These are phyloP conservation scores for Cadophora malorum DNA, from an alignment of 2,329 filamentous ascomycete species.

Conservation along the genomic window DNA sequence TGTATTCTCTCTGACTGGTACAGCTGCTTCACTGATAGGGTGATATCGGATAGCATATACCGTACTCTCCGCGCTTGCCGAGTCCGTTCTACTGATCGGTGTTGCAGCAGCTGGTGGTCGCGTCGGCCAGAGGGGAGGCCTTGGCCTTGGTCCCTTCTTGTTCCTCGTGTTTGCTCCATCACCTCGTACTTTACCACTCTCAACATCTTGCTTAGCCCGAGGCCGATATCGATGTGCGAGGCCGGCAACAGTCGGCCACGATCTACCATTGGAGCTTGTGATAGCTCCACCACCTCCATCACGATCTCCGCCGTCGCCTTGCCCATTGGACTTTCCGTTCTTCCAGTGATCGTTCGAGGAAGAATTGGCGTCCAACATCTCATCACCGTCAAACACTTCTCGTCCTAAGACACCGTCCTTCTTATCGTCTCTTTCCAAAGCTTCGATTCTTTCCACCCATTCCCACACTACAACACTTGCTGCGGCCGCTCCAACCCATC, in stretches of 20 bases:
- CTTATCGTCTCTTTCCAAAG: constrained; percentile 73
- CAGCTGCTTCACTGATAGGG: constrained; percentile 53
- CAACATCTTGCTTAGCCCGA: constrained; percentile 36
- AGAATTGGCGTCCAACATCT: constrained; percentile 71
- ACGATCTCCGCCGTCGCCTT: constrained; percentile 35
- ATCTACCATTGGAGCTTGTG: constrained; percentile 37
- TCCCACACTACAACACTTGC: constrained; percentile 84
- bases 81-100: constrained; percentile 66
- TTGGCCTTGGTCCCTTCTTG: constrained; percentile 30
- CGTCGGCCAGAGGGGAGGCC: constrained; percentile 55
- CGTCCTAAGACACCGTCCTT: constrained; percentile 75
- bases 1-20: constrained; percentile 26
- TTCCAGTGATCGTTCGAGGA: constrained; percentile 48
- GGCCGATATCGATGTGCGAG: constrained; percentile 41
- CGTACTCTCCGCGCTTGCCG: constrained; percentile 67
- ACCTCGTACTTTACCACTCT: constrained; percentile 25
- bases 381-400: constrained; percentile 76
- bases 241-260: constrained; percentile 52
- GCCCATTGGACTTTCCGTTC: constrained; percentile 47
- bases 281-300: constrained; percentile 31
- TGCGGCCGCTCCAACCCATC: constrained; percentile 77
- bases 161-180: constrained; percentile 20
- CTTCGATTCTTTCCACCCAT: constrained; percentile 80
- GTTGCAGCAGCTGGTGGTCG: constrained; percentile 62
- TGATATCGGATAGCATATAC: constrained; percentile 69